phyloP scores from a whole-genome alignment of 495 filamentous ascomycete species.

The Terfezia claveryi region DNA sequence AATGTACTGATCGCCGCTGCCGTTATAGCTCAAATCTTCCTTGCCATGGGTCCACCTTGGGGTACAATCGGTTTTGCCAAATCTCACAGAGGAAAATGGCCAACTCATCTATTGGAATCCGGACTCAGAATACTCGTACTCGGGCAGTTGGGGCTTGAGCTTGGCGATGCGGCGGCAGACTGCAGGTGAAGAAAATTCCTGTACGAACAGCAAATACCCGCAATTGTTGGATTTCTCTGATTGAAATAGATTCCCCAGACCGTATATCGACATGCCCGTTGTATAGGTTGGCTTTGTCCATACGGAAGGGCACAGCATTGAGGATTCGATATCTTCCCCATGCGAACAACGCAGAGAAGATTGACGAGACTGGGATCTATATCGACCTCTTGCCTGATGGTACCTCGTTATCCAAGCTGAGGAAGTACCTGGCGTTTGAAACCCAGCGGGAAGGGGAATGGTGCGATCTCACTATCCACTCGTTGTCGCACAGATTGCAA shows the following conservation, averaged over 20 bases:
- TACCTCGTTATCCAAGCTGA: not conserved
- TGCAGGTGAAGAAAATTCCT: constrained; percentile 1
- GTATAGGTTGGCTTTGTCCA: not conserved
- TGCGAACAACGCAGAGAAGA: not conserved
- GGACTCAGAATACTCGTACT: constrained; percentile 7
- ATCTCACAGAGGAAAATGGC: not conserved
- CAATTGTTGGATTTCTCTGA: not conserved
- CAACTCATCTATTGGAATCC: constrained; percentile 11
- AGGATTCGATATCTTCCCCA: not conserved
- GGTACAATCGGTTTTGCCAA: constrained; percentile 11
- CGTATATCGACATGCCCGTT: not conserved
- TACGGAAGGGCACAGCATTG: not conserved
- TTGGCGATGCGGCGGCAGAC: constrained; percentile 3
- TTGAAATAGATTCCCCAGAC: not conserved
- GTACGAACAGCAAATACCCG: not conserved
- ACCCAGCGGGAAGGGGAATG: not conserved
- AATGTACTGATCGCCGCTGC: not conserved
- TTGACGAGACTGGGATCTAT: not conserved
- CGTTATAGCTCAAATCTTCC: not conserved
- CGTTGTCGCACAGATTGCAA: not conserved
- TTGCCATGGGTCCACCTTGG: constrained; percentile 14
- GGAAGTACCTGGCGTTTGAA: not conserved
- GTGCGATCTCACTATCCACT: not conserved
- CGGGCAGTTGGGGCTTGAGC: constrained; percentile 10
- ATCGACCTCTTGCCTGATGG: not conserved